These are phyloP conservation scores for Cystobasidium onofrii DNA, from an alignment of 768 basidiomycete genomes.

Conservation along the genomic window DNA sequence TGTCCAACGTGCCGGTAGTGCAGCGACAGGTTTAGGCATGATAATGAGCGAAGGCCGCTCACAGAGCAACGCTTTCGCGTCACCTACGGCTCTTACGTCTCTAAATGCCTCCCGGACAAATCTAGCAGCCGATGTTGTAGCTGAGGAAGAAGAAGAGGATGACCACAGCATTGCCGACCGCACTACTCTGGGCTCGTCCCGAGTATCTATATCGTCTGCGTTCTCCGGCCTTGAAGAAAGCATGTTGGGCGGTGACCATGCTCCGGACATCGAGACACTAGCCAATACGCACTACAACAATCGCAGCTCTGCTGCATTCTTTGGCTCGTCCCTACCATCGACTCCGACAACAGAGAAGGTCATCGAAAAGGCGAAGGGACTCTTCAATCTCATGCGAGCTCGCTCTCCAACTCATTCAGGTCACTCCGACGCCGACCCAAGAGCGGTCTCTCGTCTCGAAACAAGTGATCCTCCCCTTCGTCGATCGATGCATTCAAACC, in stretches of 20 bases:
- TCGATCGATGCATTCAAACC: not conserved
- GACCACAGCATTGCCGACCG: not conserved
- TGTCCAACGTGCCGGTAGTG: not conserved
- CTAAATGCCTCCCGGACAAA: conserved; percentile 7
- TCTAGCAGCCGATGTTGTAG: conserved; percentile 8
- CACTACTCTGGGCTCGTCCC: not conserved
- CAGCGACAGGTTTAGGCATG: not conserved
- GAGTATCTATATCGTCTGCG: conserved; percentile 20
- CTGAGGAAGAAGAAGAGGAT: conserved; percentile 21
- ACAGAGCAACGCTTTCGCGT: not conserved
- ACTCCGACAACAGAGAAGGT: conserved; percentile 10
- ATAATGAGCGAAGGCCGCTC: not conserved
- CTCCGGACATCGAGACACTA: not conserved
- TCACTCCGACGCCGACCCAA: too few relatives aligned
- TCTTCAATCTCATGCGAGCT: conserved; percentile 7
- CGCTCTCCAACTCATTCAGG: not conserved
- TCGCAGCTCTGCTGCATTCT: not conserved
- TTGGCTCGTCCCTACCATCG: not conserved
- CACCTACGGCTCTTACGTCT: not conserved
- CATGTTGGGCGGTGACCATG: not conserved
- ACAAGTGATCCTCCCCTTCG: not conserved
- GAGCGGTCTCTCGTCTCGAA: not conserved
- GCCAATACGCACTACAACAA: not conserved
- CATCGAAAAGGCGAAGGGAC: conserved; percentile 20
- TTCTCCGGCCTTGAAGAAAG: conserved; percentile 21